A percentile compares a stretch with the other conserved stretches of the same genome.
phyloP scores from a whole-genome alignment of 768 basidiomycete genomes.

The Pisolithus sp. region DNA sequence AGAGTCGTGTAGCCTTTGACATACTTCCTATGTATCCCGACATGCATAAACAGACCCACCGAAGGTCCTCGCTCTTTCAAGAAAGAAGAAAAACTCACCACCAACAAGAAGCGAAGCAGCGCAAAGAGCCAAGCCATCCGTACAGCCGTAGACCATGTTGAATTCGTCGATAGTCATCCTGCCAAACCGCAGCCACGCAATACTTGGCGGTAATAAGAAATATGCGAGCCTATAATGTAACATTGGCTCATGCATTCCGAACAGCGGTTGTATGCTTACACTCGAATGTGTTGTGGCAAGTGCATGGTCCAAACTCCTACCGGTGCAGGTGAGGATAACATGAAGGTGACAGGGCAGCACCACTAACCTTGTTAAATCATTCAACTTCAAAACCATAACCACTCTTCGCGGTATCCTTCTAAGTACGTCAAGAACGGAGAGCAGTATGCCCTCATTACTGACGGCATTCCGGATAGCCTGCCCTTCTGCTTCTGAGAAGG shows the following conservation, averaged over 20 bases:
- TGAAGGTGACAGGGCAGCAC: background rate
- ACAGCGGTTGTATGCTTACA: conserved; percentile 30
- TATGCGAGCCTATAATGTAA: conserved; percentile 55
- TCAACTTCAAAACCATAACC: conserved; percentile 78
- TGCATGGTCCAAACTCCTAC: conserved; percentile 74
- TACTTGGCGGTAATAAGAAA: conserved; percentile 90
- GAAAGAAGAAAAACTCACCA: conserved; percentile 46
- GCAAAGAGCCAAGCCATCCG: conserved; percentile 41
- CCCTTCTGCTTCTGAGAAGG: conserved; percentile 72
- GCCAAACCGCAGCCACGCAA: conserved; percentile 76
- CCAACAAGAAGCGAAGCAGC: conserved; percentile 59
- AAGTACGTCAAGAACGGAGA: conserved; percentile 83
- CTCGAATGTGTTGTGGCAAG: conserved; percentile 84
- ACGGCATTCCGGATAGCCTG: conserved; percentile 76
- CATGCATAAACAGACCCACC: background rate
- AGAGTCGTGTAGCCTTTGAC: conserved; percentile 46
- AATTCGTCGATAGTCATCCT: conserved; percentile 54
- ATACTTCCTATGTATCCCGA: conserved; percentile 47
- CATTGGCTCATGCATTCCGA: background rate
- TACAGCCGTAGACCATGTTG: conserved; percentile 42
- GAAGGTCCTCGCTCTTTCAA: background rate
- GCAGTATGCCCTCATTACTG: conserved; percentile 72
- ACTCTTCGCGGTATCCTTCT: conserved; percentile 80
- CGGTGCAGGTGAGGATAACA: background rate
- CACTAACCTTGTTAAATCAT: conserved; percentile 71